Percentiles rank a stretch among this genome's conserved stretches.
phyloP scores from a whole-genome alignment of 2,329 filamentous ascomycete species.

The Colletotrichum brevisporum region DNA sequence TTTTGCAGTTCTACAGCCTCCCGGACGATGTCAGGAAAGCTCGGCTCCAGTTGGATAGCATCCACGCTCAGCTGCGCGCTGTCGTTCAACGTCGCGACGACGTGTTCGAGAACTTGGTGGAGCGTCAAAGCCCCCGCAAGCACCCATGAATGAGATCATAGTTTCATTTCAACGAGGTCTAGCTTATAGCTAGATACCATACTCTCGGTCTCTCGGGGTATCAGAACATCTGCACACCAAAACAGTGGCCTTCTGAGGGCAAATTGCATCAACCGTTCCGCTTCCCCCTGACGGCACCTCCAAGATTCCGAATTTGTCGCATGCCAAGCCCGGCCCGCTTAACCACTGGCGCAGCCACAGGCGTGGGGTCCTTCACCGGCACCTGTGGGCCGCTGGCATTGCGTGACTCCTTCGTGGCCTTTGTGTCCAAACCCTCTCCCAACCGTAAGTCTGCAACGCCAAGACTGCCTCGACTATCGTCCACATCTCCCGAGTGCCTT shows the following conservation, averaged over 20 bases:
- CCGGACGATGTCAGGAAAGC: constrained; percentile 80
- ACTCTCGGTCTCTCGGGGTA: no score
- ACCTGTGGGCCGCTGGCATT: constrained; percentile 53
- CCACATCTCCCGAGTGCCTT: constrained; percentile 67
- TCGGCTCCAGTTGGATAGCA: constrained; percentile 76
- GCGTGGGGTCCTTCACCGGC: constrained; percentile 64
- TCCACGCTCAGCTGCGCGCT: constrained; percentile 74
- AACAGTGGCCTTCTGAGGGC: no score
- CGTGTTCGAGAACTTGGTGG: constrained; percentile 81
- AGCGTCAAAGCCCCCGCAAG: constrained; percentile 69
- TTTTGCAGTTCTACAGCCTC: constrained; percentile 78
- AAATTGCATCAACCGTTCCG: constrained; percentile 52
- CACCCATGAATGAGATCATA: constrained; percentile 44
- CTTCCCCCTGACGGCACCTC: constrained; percentile 78
- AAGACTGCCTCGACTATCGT: constrained; percentile 60
- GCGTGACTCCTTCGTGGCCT: constrained; percentile 58
- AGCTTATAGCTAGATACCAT: no score
- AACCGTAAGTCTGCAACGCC: constrained; percentile 55
- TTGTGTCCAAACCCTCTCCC: constrained; percentile 56
- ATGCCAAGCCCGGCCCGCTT: constrained; percentile 74
- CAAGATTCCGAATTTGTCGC: constrained; percentile 78
- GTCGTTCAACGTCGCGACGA: constrained; percentile 76
- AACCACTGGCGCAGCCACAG: constrained; percentile 56
- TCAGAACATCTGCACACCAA: no score
- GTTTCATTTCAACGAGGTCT: no score